phyloP scores from a whole-genome alignment of 1,284 basidiomycete genomes.

The Fistulina hepatica region DNA sequence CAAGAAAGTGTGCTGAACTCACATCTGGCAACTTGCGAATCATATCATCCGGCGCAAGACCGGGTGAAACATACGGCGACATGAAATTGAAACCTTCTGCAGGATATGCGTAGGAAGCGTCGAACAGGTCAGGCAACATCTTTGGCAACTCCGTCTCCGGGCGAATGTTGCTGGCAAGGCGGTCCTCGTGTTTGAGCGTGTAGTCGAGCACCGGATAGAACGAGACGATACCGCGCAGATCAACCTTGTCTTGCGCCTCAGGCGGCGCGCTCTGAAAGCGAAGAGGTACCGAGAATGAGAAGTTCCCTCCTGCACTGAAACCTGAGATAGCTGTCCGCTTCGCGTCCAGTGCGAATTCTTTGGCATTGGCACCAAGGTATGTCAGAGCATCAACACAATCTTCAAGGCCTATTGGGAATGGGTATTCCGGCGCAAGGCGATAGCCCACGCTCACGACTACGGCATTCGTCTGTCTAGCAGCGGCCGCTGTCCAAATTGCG shows the following conservation, averaged over 20 bases:
- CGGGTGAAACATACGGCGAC: conserved; percentile 12
- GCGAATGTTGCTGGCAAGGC: conserved; percentile 11
- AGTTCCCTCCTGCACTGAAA: conserved; percentile 13
- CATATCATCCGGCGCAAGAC: conserved; percentile 11
- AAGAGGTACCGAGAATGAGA: conserved; percentile 12
- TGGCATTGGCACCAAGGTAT: conserved; percentile 41
- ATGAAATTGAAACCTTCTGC: conserved; percentile 6
- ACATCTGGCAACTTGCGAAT: conserved; percentile 9
- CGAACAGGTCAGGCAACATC: conserved; percentile 14
- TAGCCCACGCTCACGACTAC: conserved; percentile 58
- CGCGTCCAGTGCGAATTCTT: conserved; percentile 25
- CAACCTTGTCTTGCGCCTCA: conserved; percentile 3
- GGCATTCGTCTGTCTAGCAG: conserved; percentile 18
- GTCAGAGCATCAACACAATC: conserved; percentile 58
- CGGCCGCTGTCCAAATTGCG: conserved; percentile 11
- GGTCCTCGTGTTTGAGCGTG: conserved; percentile 10
- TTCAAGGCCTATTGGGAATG: conserved; percentile 64
- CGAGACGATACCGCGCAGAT: conserved; percentile 4
- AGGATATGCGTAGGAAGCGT: conserved; percentile 11
- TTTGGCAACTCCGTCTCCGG: conserved; percentile 13
- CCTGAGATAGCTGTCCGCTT: conserved; percentile 32
- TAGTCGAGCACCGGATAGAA: conserved; percentile 13
- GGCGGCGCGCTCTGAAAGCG: conserved; percentile 1
- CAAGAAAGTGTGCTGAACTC: too few relatives aligned
- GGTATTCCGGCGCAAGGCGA: conserved; percentile 63